These are phyloP conservation scores for Myriosclerotinia duriaeana DNA, from an alignment of 2,329 filamentous ascomycete genomes.

Conservation along the genomic window DNA sequence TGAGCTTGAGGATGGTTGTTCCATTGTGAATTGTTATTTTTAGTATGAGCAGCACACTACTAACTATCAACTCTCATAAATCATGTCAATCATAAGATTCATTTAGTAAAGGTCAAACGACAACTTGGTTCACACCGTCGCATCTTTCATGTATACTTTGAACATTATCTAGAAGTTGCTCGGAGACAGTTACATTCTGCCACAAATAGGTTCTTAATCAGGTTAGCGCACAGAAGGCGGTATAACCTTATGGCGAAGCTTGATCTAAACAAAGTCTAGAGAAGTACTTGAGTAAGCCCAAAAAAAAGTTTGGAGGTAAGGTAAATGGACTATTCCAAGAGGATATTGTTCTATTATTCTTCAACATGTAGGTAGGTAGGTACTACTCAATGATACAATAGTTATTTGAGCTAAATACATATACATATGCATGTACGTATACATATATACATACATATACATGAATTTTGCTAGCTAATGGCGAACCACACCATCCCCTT, in stretches of 20 bases:
- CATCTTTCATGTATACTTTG: slow-evolving; percentile 7
- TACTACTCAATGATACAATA: background rate
- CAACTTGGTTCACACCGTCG: slow-evolving; percentile 9
- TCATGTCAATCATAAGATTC: slow-evolving; percentile 19
- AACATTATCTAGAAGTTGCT: background rate
- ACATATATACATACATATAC: too few relatives aligned
- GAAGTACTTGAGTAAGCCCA: background rate
- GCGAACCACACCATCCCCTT: background rate
- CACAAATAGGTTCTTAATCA: background rate
- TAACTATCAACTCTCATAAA: slow-evolving; percentile 2
- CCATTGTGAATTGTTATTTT: slow-evolving; percentile 49
- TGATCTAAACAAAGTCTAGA: background rate
- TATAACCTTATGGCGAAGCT: background rate
- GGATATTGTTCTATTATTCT: too few relatives aligned
- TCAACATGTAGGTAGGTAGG: too few relatives aligned
- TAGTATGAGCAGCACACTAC: background rate
- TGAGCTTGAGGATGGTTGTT: slow-evolving; percentile 67
- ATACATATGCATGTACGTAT: too few relatives aligned
- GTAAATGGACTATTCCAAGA: background rate
- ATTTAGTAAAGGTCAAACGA: slow-evolving; percentile 5
- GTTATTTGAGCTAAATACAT: background rate
- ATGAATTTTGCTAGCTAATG: background rate
- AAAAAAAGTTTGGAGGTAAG: background rate
- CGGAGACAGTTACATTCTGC: slow-evolving; percentile 10
- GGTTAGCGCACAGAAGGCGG: background rate